phyloP scores from a whole-genome alignment of 2,329 filamentous ascomycete genomes.

The Pleochaeta shiraiana region DNA sequence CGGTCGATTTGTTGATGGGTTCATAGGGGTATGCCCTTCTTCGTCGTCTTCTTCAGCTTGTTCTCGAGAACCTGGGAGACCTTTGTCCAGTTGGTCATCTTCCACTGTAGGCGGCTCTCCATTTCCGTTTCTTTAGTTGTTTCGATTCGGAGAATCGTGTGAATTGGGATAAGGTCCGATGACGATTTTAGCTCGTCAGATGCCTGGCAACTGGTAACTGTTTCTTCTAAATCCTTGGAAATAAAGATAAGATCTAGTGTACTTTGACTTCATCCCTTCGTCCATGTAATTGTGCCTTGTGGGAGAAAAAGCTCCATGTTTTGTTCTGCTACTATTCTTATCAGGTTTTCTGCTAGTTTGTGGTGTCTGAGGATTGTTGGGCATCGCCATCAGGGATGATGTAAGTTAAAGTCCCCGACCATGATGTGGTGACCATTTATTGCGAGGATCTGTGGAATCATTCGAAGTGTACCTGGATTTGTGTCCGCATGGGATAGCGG shows the following conservation, averaged over 20 bases:
- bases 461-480: not conserved
- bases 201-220: not conserved
- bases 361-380: not conserved
- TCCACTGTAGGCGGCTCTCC: not conserved
- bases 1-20: not conserved
- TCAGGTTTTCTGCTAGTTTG: not conserved
- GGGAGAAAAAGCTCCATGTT: not conserved
- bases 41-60: too few species aligned
- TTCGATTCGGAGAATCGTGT: not conserved
- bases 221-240: not conserved
- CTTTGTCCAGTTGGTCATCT: not conserved
- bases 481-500: not conserved
- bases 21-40: too few species aligned
- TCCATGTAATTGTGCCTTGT: not conserved
- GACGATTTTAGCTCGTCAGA: not conserved
- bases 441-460: not conserved
- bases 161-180: not conserved
- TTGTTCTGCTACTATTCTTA: not conserved
- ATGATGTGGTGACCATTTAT: not conserved
- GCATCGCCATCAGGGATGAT: not conserved
- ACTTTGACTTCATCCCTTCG: not conserved
- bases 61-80: too few species aligned
- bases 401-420: conserved; percentile 1
- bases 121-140: not conserved
- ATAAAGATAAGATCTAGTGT: not conserved